Conservation (phyloP, 2,329 filamentous ascomycete species). For the Metarhizium robertsii region DNA sequence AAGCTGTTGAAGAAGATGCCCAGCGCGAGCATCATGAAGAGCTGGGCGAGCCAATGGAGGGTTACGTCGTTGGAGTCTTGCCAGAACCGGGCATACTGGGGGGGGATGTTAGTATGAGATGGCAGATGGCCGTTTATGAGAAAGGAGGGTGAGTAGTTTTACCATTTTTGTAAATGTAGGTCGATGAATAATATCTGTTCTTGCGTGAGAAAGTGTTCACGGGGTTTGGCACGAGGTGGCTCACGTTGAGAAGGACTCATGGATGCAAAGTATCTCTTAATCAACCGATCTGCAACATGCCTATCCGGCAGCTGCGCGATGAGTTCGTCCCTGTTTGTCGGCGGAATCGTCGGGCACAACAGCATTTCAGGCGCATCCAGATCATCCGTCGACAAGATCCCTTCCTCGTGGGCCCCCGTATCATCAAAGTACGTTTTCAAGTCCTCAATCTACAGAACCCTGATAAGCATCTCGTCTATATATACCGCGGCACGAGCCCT, state of each 20-base stretch:
- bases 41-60: slow-evolving; percentile 39
- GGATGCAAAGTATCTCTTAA: slow-evolving; percentile 44
- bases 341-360: slow-evolving; percentile 28
- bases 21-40: slow-evolving; percentile 38
- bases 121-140: not conserved
- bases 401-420: slow-evolving; percentile 26
- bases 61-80: slow-evolving; percentile 28
- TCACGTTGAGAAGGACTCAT: slow-evolving; percentile 42
- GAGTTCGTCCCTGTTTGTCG: slow-evolving; percentile 35
- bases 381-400: slow-evolving; percentile 22
- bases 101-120: not conserved
- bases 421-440: slow-evolving; percentile 49
- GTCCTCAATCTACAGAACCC: slow-evolving; percentile 41
- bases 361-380: slow-evolving; percentile 29
- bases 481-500: not conserved
- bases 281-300: slow-evolving; percentile 36
- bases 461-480: not conserved
- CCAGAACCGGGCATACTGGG: slow-evolving; percentile 41
- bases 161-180: slow-evolving; percentile 40
- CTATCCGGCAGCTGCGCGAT: slow-evolving; percentile 38
- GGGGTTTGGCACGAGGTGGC: slow-evolving; percentile 6
- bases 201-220: not conserved
- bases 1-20: slow-evolving; percentile 36
- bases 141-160: slow-evolving; percentile 9
- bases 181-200: slow-evolving; percentile 40